These are phyloP conservation scores for Aspergillus steynii DNA, from an alignment of 495 filamentous ascomycete genomes.

Conservation along the genomic window DNA sequence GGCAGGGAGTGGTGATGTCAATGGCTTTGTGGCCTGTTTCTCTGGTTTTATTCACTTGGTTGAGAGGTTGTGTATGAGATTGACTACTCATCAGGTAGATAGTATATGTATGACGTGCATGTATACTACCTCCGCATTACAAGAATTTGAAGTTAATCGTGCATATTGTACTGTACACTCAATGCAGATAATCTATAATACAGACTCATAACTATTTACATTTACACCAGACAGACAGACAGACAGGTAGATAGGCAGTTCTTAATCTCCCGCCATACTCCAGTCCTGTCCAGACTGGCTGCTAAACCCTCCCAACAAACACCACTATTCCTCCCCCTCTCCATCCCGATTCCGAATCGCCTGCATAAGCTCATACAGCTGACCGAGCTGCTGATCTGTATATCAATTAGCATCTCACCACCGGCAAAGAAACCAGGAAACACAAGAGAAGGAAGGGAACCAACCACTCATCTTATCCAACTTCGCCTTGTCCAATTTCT, in stretches of 20 bases:
- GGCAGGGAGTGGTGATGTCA: no score
- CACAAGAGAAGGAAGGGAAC: conserved; percentile 30
- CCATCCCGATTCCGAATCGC: conserved; percentile 59
- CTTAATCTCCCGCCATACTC: no score
- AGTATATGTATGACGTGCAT: no score
- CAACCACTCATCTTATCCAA: conserved; percentile 94
- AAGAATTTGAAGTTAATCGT: no score
- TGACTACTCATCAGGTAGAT: no score
- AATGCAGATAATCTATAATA: conserved; percentile 1
- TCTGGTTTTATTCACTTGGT: no score
- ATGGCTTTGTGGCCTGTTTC: no score
- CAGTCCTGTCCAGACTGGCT: no score
- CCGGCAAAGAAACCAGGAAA: background rate
- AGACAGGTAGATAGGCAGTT: no score
- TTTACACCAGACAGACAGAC: no score
- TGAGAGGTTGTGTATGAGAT: no score
- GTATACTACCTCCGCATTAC: no score
- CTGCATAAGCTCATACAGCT: conserved; percentile 92
- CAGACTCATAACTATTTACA: background rate
- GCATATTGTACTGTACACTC: background rate
- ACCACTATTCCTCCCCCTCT: conserved; percentile 2
- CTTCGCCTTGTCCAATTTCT: conserved; percentile 73
- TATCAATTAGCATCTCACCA: conserved; percentile 10
- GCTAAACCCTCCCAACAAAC: background rate
- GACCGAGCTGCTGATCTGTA: conserved; percentile 86